Evolutionary conservation across 148 eudicot species (phyloP).

Genomic region (Rhododendron mucronatum): DNA sequence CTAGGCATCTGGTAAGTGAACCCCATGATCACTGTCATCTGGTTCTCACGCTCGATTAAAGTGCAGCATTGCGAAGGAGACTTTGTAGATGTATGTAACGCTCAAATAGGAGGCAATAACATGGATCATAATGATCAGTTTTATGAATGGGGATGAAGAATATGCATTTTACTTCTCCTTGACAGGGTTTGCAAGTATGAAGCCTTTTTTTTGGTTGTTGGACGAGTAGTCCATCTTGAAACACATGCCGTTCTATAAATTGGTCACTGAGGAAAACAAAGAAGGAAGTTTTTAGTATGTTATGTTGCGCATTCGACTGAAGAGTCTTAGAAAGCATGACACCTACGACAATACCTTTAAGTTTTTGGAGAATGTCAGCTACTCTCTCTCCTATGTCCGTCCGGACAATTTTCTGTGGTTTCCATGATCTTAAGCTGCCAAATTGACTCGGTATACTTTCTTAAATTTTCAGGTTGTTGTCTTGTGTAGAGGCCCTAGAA

Average conservation of each 20-base stretch:
- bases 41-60: neutral
- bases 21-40: neutral
- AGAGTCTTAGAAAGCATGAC: neutral
- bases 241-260: neutral
- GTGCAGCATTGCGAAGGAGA: neutral
- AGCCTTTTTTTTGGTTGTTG: too few relatives aligned
- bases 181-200: too few relatives aligned
- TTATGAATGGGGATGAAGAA: neutral
- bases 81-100: neutral
- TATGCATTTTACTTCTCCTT: neutral
- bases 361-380: too few relatives aligned
- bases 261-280: too few relatives aligned
- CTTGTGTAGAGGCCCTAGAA: conserved; percentile 48
- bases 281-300: neutral
- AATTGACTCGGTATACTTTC: neutral
- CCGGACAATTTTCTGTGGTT: neutral
- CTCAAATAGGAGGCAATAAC: neutral
- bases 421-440: neutral
- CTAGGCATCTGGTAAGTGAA: conserved; percentile 52
- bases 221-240: too few relatives aligned
- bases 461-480: conserved; percentile 54
- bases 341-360: neutral
- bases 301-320: neutral
- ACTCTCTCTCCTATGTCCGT: conserved; percentile 1
- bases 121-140: neutral